Evolutionary conservation across 148 eudicot genomes (phyloP), one percentile per base, ranked within the genome.

Genomic region (Salicornia ramosissima): DNA sequence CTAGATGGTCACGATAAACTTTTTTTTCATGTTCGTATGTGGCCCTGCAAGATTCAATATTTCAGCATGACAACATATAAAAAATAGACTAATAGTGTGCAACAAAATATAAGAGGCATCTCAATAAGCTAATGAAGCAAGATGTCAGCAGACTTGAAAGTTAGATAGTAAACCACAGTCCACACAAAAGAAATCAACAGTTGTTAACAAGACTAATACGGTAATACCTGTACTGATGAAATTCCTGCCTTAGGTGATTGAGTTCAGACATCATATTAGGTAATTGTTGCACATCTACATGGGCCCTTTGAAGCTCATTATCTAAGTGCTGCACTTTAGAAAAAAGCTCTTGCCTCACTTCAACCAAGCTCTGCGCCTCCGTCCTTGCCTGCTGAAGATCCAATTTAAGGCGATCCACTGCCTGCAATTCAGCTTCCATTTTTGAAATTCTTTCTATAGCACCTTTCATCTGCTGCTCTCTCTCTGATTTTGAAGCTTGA

Each of bases 11-110:
- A 43, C 57, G 81, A 74, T 87, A 95, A 54, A 91, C 76, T 75
- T 91, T 95, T 87, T 84, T 87, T 84, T 95, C 99, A 77, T 83
- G 90, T 49, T 91, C 99, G 80, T 84, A 95, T n/a, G 92, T 89
- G 64, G 83, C 86, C 88, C 99, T 95, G 89, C 57, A 56, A 25
- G 62, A 26, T 64, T 40, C 34, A 70, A 56, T 5, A 73, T 59
- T 47, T 65, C 62, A 54, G n/a, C 70, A 73, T 15, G 10, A 36
- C 57, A 51, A 34, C 5, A 43, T 43, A 46, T 25, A 68, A n/a
- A n/a, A n/a, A n/a, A n/a, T n/a, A 40, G 45, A 28, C 40, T 70
- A 51, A 66, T 30, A 56, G n/a, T 26, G 52, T 9, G 24, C 28
- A 39, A 21, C 26, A 21, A 5, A 40, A 40, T n/a, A 40, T 26